These are phyloP conservation scores for Microcyclosporella mali DNA, from an alignment of 2,329 filamentous ascomycete genomes.

Conservation along the genomic window DNA sequence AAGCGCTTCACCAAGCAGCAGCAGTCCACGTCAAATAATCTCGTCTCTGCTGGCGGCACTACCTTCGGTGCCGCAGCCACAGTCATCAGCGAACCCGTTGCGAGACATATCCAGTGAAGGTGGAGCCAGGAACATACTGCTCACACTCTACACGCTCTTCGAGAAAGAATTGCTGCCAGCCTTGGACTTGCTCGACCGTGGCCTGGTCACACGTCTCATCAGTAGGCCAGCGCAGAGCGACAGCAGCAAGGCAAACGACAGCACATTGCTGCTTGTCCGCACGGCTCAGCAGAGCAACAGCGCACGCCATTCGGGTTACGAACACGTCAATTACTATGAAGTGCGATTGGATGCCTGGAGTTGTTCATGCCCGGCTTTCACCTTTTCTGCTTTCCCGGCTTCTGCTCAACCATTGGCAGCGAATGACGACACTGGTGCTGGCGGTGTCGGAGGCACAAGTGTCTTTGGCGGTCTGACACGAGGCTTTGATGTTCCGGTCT, in stretches of 20 bases:
- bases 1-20: not conserved
- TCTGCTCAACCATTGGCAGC: no score
- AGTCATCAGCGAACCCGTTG: constrained; percentile 40
- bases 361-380: constrained; percentile 82
- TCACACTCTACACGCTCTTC: constrained; percentile 79
- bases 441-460: no score
- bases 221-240: not conserved
- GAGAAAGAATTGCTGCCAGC: constrained; percentile 75
- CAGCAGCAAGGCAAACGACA: constrained; percentile 9
- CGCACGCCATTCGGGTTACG: constrained; percentile 23
- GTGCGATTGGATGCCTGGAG: constrained; percentile 74
- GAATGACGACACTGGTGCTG: no score
- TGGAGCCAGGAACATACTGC: constrained; percentile 46
- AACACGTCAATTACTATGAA: constrained; percentile 58
- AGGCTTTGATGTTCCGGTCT: constrained; percentile 49
- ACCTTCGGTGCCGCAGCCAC: constrained; percentile 18
- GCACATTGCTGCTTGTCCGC: constrained; percentile 53
- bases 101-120: constrained; percentile 15
- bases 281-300: constrained; percentile 45
- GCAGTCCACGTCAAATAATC: constrained; percentile 19
- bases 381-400: constrained; percentile 60
- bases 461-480: constrained; percentile 44
- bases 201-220: constrained; percentile 55
- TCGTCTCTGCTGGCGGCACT: constrained; percentile 25
- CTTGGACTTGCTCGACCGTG: constrained; percentile 77